Base-by-base conservation (phyloP, 495 filamentous ascomycete species). In the Parmelia sp. region DNA sequence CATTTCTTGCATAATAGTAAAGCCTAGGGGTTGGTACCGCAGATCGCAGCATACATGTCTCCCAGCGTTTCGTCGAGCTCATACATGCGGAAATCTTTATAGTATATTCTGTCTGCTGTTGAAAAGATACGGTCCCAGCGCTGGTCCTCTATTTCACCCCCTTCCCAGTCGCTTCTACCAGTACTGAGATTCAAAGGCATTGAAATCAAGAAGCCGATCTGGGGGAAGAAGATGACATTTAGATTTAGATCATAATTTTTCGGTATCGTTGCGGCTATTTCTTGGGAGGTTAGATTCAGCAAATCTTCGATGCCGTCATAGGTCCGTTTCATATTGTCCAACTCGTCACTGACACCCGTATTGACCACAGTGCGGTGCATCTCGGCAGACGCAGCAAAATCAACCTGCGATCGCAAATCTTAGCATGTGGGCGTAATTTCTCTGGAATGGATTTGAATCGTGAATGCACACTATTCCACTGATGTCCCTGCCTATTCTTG, bases 201-300 rank as follows among this genome's bases (percentile, higher is more conserved):
- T 0, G 87, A 86, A 31, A 91, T 89, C 23, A 97, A 83, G 74
- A 96, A 98, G 4, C 94, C 95, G 19, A 96, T 82, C 70, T 96
- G 90, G 14, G 91, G 92, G 68, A 96, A 91, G 72, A 92, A 92
- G 27, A 95, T 88, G 58, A 89, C 86, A 62, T 89, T 90, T 75
- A 97, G 68, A 71, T 86, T 76, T 63, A 86, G 71, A 75, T 81
- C 75, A 71, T 89, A 69, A 67, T 77, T 68, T 64, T 77, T 76
- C 0, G 94, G 93, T 17, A 93, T 77, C 2, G 79, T 82, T 15
- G 70, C 73, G 6, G 84, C 80, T 59, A 96, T 78, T 8, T 82
- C 76, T 29, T 79, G 77, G n/a, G 84, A 85, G 19, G 90, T 82
- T 39, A 82, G 73, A 15, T 85, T 85, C 29, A 98, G 82, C 39